A percentile compares a stretch with the other conserved stretches of the same genome.
Evolutionary conservation across 129 eudicot species (phyloP).

Genomic region (Tanacetum coccineum): DNA sequence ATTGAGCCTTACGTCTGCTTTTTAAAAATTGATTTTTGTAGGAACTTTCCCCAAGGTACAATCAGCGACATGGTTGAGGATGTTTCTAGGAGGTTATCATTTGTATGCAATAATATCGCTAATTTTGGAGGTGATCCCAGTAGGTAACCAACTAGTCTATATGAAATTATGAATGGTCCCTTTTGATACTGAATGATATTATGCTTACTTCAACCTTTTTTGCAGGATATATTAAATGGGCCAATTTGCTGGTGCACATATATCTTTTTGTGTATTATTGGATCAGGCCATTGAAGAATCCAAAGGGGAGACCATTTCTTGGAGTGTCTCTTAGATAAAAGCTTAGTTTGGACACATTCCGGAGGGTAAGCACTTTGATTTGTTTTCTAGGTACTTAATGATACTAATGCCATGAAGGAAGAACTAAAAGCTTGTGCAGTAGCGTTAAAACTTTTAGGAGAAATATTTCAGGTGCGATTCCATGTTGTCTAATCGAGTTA

Average conservation of each 20-base stretch:
- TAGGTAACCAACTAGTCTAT: constrained; percentile 6
- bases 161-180: neutral
- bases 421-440: too few relatives aligned
- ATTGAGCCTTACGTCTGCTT: neutral
- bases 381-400: too few relatives aligned
- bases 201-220: neutral
- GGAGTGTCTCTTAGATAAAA: constrained; percentile 86
- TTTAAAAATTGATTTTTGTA: constrained; percentile 29
- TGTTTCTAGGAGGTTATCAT: constrained; percentile 79
- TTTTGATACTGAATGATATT: neutral
- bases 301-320: constrained; percentile 54
- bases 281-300: constrained; percentile 82
- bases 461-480: too few relatives aligned
- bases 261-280: constrained; percentile 78
- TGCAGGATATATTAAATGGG: constrained; percentile 87
- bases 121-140: constrained; percentile 84
- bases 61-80: constrained; percentile 89
- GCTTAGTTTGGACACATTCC: constrained; percentile 98
- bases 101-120: constrained; percentile 59
- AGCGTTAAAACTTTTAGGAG: too few relatives aligned
- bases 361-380: constrained; percentile 90
- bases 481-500: too few relatives aligned
- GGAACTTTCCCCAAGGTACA: constrained; percentile 98
- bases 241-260: constrained; percentile 97
- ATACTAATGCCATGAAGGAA: too few relatives aligned